A percentile compares a stretch with the other conserved stretches of the same genome.
Conservation (phyloP, 257 asterid genomes). For the Solanum paucissectum region DNA sequence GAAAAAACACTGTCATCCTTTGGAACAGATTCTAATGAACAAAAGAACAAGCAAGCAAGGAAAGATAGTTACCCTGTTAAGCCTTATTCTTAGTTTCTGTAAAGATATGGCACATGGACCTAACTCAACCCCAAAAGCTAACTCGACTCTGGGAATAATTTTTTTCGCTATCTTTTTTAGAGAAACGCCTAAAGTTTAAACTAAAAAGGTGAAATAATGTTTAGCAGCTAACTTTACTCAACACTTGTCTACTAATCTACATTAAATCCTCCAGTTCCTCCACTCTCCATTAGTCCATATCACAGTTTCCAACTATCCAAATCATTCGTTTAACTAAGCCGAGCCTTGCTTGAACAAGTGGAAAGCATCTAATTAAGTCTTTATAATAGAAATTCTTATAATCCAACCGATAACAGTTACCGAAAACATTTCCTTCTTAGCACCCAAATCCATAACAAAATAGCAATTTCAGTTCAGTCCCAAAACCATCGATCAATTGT, state of each 20-base stretch:
- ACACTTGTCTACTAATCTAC: background rate
- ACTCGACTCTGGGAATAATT: background rate
- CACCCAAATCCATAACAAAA: background rate
- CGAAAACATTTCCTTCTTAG: background rate
- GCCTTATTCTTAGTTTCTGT: background rate
- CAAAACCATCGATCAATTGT: background rate
- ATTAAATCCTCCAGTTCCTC: background rate
- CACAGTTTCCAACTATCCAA: background rate
- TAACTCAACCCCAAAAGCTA: background rate
- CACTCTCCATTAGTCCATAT: background rate
- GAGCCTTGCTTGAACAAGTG: background rate
- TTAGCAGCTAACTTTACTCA: background rate
- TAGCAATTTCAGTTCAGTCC: background rate
- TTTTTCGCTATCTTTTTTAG: background rate
- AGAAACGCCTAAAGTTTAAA: background rate
- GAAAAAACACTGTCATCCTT: background rate
- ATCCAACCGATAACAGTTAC: background rate
- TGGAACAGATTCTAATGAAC: background rate
- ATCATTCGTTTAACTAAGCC: background rate
- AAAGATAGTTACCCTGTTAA: background rate
- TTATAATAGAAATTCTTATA: background rate
- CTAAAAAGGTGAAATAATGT: background rate
- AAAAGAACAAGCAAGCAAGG: background rate
- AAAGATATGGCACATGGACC: background rate
- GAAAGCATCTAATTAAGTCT: background rate